A percentile compares a stretch with the other conserved stretches of the same genome.
Evolutionary conservation across 768 basidiomycete species (phyloP).

Genomic region (Cyathus striatus): DNA sequence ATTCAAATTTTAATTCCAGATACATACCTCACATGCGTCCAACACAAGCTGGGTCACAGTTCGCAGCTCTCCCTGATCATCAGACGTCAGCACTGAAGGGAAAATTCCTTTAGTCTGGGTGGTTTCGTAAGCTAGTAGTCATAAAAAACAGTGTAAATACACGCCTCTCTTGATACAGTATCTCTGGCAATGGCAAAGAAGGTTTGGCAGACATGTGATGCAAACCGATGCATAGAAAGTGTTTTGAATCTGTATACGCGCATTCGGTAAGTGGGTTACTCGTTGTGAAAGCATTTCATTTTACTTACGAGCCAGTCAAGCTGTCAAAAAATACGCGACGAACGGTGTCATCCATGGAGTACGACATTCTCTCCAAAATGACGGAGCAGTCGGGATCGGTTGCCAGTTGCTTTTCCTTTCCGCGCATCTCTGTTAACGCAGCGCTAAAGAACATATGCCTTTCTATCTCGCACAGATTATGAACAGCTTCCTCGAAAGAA

Average conservation of each 20-base stretch:
- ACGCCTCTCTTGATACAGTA: conserved; percentile 68
- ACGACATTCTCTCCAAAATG: conserved; percentile 81
- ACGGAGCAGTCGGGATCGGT: conserved; percentile 94
- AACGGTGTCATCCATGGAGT: conserved; percentile 97
- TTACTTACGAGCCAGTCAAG: conserved; percentile 80
- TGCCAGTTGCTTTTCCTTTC: conserved; percentile 84
- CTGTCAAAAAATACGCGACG: conserved; percentile 86
- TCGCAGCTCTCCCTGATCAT: conserved; percentile 66
- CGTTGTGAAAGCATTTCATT: not conserved
- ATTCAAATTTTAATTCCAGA: conserved; percentile 6
- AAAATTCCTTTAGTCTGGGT: conserved; percentile 49
- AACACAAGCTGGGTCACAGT: conserved; percentile 59
- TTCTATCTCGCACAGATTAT: conserved; percentile 39
- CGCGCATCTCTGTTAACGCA: conserved; percentile 78
- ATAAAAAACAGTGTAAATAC: not conserved
- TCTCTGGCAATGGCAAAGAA: conserved; percentile 63
- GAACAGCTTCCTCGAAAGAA: not conserved
- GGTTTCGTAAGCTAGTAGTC: conserved; percentile 1
- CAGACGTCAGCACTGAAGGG: conserved; percentile 38
- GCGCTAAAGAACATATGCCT: conserved; percentile 75
- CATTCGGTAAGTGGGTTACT: conserved; percentile 1
- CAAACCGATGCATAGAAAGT: conserved; percentile 79
- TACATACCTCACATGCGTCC: conserved; percentile 58
- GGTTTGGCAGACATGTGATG: conserved; percentile 94
- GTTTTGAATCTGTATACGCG: conserved; percentile 54